phyloP scores from a whole-genome alignment of 208 protist species.

The Herpetomonas samuelpessoai region DNA sequence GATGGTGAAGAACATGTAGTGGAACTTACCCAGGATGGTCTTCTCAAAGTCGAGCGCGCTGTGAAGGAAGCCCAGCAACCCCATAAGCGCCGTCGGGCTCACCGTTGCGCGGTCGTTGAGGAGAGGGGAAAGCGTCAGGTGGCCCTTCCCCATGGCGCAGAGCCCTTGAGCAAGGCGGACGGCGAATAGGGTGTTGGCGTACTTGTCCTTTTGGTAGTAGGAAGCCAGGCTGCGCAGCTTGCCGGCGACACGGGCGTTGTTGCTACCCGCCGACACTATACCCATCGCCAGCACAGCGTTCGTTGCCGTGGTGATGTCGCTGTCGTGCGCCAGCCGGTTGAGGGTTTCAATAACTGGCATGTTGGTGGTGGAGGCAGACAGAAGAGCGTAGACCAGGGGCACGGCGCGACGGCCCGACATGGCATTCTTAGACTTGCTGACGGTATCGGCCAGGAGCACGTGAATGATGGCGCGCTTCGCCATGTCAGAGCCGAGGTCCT shows the following conservation, averaged over 20 bases:
- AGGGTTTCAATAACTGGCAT: constrained; percentile 98
- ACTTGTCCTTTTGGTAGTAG: constrained; percentile 97
- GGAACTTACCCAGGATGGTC: constrained; percentile 92
- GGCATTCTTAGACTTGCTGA: constrained; percentile 72
- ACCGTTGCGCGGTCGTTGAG: constrained; percentile 92
- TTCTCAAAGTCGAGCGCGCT: constrained; percentile 91
- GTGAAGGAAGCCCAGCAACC: constrained; percentile 92
- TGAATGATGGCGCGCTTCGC: constrained; percentile 97
- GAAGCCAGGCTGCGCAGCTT: constrained; percentile 94
- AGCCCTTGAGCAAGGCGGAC: constrained; percentile 94
- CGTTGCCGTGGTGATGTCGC: constrained; percentile 91
- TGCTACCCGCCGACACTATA: constrained; percentile 96
- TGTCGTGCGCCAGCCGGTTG: constrained; percentile 97
- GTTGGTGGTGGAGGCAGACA: constrained; percentile 95
- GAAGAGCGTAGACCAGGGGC: constrained; percentile 97
- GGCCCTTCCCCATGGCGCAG: constrained; percentile 98
- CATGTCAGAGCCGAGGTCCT: constrained; percentile 98
- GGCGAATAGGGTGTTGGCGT: constrained; percentile 72
- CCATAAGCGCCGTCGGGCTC: constrained; percentile 86
- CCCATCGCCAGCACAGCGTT: constrained; percentile 98
- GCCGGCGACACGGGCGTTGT: constrained; percentile 96
- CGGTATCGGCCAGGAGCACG: constrained; percentile 90
- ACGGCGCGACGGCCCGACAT: constrained; percentile 91
- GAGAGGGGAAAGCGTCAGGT: constrained; percentile 96
- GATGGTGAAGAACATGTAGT: constrained; percentile 97